Conservation (phyloP, 2,329 filamentous ascomycete species). For the Thelonectria rubi region DNA sequence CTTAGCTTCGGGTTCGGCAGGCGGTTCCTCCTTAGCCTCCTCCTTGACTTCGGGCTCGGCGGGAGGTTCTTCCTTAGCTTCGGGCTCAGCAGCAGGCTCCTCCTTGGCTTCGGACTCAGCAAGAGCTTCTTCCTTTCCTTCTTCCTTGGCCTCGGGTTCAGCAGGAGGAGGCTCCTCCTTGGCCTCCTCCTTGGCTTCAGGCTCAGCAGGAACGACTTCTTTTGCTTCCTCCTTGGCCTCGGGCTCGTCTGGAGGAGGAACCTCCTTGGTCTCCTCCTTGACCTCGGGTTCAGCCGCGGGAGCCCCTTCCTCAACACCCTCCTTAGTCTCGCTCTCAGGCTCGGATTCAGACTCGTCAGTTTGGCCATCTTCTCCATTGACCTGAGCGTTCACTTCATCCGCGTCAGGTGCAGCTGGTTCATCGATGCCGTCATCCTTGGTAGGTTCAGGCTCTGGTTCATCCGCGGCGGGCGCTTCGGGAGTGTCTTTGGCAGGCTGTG, state of each 20-base stretch:
- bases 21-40: background rate
- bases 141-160: constrained; percentile 4
- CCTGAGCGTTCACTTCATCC: constrained; percentile 22
- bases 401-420: constrained; percentile 14
- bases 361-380: constrained; percentile 17
- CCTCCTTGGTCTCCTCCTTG: constrained; percentile 2
- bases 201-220: background rate
- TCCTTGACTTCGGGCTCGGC: constrained; percentile 7
- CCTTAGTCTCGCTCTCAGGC: constrained; percentile 12
- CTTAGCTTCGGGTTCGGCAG: constrained; percentile 1
- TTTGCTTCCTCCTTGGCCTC: too few relatives aligned
- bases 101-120: background rate
- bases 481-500: background rate
- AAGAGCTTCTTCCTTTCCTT: background rate
- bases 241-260: too few relatives aligned
- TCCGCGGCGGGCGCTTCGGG: background rate
- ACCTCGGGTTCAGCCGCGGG: background rate
- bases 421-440: constrained; percentile 7
- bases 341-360: constrained; percentile 2
- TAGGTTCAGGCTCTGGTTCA: constrained; percentile 17
- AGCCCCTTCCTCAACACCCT: constrained; percentile 9
- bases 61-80: background rate
- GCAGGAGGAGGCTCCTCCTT: background rate
- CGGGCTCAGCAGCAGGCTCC: background rate
- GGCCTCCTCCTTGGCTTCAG: background rate